Base-by-base conservation (phyloP, 352 stramenopile species). In the Globisporangium spiculum region DNA sequence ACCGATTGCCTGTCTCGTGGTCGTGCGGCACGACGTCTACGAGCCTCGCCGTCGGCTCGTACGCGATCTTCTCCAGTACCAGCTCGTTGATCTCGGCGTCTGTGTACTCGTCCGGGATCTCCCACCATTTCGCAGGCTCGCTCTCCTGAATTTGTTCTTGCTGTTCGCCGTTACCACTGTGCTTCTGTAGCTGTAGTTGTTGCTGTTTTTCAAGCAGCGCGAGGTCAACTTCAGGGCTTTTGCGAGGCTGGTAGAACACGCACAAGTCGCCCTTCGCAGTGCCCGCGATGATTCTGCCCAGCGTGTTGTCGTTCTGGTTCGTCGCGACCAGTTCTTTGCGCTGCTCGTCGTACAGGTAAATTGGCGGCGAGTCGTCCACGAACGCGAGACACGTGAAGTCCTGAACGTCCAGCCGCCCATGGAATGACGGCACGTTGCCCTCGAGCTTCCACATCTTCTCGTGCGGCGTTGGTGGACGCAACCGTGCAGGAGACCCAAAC, bases 361-460 rank as follows among this genome's bases (percentile, higher is more conserved):
- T 41, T 27, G 81, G 81, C 12, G 81, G 78, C 2, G 81, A 89
- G 66, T 92, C 81, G 60, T 91, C 82, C n/a, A 89, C 79, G 63
- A 91, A 92, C 9, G 76, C 75, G 27, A 91, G 66, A 56, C 73
- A 85, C 18, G 77, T 88, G 38, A 92, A 92, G 58, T 92, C 82
- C 74, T 92, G 84, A 7, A 89, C 78, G 48, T 90, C 82, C 32
- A 90, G 77, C 8, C 79, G 74, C 0, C 80, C 82, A 54, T 92
- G 75, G 62, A 92, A 90, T 18, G 84, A 88, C 18, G 84, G 84
- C 3, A 89, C 79, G 58, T 90, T 91, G 7, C 84, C 84, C 60
- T 92, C 82, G 32, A 92, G 77, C 62, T 86, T 89, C 84, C 84
- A 92, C 50, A 88, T 75, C 61, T 88, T 90, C 9, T 80, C 79